Percentiles rank a stretch among this genome's conserved stretches.
Conservation (phyloP, 106 monocot species). For the Chionographis japonica region DNA sequence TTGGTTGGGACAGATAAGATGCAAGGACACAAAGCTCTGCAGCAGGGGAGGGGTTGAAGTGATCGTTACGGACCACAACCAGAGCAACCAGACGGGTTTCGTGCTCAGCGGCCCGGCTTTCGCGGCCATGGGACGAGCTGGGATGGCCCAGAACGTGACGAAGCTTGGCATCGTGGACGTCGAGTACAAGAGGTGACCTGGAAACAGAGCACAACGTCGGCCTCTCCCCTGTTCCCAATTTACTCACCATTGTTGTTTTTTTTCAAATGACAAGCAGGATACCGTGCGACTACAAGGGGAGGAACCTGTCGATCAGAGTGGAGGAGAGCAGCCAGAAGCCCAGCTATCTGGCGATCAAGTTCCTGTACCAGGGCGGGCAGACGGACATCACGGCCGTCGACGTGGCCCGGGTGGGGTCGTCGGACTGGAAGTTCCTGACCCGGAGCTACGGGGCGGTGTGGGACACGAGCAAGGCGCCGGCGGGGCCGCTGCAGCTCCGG, state of each 20-base stretch:
- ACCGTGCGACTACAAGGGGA: constrained; percentile 45
- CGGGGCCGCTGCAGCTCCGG: constrained; percentile 39
- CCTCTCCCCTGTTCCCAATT: too few species aligned
- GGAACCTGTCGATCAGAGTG: constrained; percentile 53
- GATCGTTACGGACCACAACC: constrained; percentile 54
- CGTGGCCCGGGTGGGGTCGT: constrained; percentile 3
- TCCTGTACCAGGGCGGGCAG: constrained; percentile 68
- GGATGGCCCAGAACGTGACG: constrained; percentile 23
- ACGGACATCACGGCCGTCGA: constrained; percentile 48
- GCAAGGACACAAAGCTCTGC: constrained; percentile 59
- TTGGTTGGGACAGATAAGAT: constrained; percentile 45
- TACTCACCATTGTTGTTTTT: neutral
- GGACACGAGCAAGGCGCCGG: constrained; percentile 23
- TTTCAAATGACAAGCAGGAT: constrained; percentile 24
- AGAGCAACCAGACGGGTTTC: constrained; percentile 55
- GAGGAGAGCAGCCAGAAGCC: constrained; percentile 59
- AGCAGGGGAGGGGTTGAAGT: constrained; percentile 47
- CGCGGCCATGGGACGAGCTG: constrained; percentile 44
- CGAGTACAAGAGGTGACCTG: constrained; percentile 64
- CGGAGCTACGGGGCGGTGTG: constrained; percentile 33
- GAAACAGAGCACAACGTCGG: too few species aligned
- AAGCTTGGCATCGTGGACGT: constrained; percentile 34
- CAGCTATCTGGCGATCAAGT: constrained; percentile 38
- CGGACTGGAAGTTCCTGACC: constrained; percentile 32
- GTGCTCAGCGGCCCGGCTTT: constrained; percentile 56